Evolutionary conservation across 768 basidiomycete species (phyloP).

Genomic region (Tricholoma bakamatsutake): DNA sequence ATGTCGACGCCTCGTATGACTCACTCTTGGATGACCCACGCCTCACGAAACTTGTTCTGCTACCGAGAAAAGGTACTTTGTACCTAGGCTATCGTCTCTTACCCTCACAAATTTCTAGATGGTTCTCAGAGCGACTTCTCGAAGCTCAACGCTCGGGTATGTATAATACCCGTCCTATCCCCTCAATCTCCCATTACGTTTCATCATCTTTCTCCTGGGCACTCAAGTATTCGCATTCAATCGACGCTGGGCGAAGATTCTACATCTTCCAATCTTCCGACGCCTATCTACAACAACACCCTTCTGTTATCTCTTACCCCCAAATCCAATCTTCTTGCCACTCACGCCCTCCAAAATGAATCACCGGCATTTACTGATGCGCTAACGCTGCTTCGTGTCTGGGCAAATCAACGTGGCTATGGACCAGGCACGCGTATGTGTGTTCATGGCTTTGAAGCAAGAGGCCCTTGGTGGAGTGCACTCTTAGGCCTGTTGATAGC

Average conservation of each 20-base stretch:
- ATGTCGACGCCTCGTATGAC: constrained; percentile 57
- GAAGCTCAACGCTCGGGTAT: constrained; percentile 65
- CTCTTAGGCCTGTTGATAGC: constrained; percentile 54
- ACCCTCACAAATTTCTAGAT: constrained; percentile 31
- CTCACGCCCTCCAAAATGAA: constrained; percentile 48
- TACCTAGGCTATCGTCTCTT: constrained; percentile 20
- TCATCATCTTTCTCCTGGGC: constrained; percentile 64
- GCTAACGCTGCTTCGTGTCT: constrained; percentile 73
- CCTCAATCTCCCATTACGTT: constrained; percentile 57
- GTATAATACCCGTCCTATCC: constrained; percentile 66
- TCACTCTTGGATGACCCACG: constrained; percentile 58
- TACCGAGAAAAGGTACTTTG: constrained; percentile 43
- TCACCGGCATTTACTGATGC: constrained; percentile 68
- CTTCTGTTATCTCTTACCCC: constrained; percentile 51
- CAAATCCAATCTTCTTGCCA: constrained; percentile 45
- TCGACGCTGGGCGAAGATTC: constrained; percentile 17
- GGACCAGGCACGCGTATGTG: constrained; percentile 50
- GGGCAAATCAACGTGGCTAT: constrained; percentile 87
- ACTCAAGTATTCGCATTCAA: constrained; percentile 47
- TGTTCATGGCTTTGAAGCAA: constrained; percentile 64
- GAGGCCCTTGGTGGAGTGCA: constrained; percentile 64
- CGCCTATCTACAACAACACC: constrained; percentile 76
- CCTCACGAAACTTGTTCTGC: constrained; percentile 57
- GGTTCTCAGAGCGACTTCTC: constrained; percentile 50
- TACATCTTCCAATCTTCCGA: constrained; percentile 34